Conservation (phyloP, 495 filamentous ascomycete species). For the Penicillium malachiteum region DNA sequence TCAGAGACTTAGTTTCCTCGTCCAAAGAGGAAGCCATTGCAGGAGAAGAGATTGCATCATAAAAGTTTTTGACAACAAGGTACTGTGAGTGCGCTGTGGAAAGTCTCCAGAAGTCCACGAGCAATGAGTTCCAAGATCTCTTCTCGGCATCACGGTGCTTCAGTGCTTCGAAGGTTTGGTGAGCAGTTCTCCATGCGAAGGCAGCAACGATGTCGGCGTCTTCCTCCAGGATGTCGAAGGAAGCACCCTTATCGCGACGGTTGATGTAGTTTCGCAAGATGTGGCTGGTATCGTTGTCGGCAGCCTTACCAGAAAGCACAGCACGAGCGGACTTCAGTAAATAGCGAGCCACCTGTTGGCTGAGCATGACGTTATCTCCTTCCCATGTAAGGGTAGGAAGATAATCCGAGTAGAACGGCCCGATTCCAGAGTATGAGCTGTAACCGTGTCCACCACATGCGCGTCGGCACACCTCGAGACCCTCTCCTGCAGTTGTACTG, state of each 20-base stretch:
- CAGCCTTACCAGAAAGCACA: constrained; percentile 54
- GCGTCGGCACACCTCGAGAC: constrained; percentile 67
- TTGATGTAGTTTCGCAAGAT: constrained; percentile 60
- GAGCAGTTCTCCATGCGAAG: constrained; percentile 69
- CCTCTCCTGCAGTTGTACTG: constrained; percentile 65
- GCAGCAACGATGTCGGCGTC: constrained; percentile 64
- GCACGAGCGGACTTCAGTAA: constrained; percentile 64
- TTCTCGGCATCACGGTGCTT: constrained; percentile 70
- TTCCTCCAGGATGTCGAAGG: constrained; percentile 62
- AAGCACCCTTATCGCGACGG: constrained; percentile 62
- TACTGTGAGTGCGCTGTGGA: constrained; percentile 69
- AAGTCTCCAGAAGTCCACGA: constrained; percentile 72
- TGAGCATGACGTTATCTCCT: constrained; percentile 77
- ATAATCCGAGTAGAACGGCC: constrained; percentile 65
- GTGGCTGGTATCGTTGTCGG: constrained; percentile 55
- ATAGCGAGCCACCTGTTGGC: constrained; percentile 75
- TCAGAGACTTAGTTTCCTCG: constrained; percentile 46
- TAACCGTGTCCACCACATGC: constrained; percentile 77
- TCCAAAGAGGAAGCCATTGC: constrained; percentile 48
- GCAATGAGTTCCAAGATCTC: constrained; percentile 66
- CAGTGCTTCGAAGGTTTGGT: constrained; percentile 67
- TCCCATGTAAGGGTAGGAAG: constrained; percentile 64
- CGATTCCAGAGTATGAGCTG: constrained; percentile 66
- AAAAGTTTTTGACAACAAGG: constrained; percentile 69
- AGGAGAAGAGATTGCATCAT: constrained; percentile 59